Evolutionary conservation across 2,329 filamentous ascomycete genomes (phyloP), one percentile per base, ranked within the genome.

Genomic region (Pestalotiopsis sp.): DNA sequence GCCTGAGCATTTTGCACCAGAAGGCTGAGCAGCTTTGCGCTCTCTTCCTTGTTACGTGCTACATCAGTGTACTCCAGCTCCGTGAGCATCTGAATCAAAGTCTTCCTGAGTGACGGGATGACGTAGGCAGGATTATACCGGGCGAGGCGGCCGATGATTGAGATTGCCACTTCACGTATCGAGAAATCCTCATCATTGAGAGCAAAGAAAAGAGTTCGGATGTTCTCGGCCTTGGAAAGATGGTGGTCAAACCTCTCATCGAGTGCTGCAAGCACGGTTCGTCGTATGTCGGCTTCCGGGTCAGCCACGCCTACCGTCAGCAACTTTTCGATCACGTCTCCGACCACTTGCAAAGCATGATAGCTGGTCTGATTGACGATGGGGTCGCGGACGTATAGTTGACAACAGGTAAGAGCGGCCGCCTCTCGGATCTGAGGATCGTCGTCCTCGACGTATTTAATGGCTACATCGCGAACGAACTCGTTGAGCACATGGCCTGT

Each of bases 321-420:
- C 0, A 99, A 88, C 77, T 96, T 98, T 81, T 98, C 95, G 69
- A 99, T 97, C 39, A 99, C 96, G 78, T 99, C 96, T 67, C 95
- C 93, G 60, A 99, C 97, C 36, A 99, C 96, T 78, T 98, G 94
- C 56, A 98, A 93, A 0, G 96, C 95, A 79, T 99, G 96, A 72
- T 95, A 93, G 78, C 96, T 98, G 6, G 95, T 98, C 82, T 99
- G 96, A 75, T 97, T 96, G 75, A 99, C 94, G 72, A 99, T 98
- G 0, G 96, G 96, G 78, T 99, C 97, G 74, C 94, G 91, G 60
- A 98, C 93, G 77, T 98, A 98, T 60, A 99, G 88, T 79, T 99
- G 97, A 77, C 97, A 99, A 81, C 96, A 98, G 4, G 97, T 99
- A 70, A 99, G 85, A 17, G 96, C 95, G 2, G 96, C 95, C 17